Evolutionary conservation across 2,329 filamentous ascomycete genomes (phyloP), one percentile per base, ranked within the genome.

Genomic region (Ceratocystis cacaofunesta): DNA sequence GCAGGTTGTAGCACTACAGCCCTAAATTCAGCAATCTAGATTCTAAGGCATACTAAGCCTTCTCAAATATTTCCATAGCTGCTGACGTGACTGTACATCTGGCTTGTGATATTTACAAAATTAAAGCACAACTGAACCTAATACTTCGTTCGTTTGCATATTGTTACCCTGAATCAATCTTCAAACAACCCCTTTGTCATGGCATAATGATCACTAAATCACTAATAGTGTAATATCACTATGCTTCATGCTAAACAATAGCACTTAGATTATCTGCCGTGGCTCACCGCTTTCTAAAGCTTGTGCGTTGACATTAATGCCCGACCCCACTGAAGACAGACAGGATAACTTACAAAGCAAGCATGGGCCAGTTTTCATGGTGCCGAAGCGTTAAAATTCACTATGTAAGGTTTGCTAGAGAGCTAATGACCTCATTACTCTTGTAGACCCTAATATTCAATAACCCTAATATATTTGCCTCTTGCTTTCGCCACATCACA

Each of bases 401-500:
- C 30, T 1, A 30, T 30, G 30, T 30, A 30, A 0, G 1, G 5
- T 30, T 5, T 28, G 25, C 28, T 30, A 30, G 30, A 30, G 30
- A 30, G 30, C 32, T 36, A 10, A 10, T 10, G 36, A 41, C 36
- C 30, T 32, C 30, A 32, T 32, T 41, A 41, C 36, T 15, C 12
- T 15, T 41, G 12, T 41, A 12, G 3, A 41, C 36, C 36, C 22
- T 22, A 19, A 2, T 2, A 1, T 7, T 10, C 0, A 32, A 1
- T 6, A n/a, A 32, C 28, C 55, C 55, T 58, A 58, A 8, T 36
- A 19, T 12, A 2, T 10, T 43, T 3, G 41, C 15, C 36, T 15
- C 10, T 4, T 5, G 36, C 10, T 15, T 41, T 25, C 7, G 12
- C 61, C 25, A 79, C 84, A 52, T 66, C 57, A 71, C 0, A 73